These are phyloP conservation scores for Botrytis sinoallii DNA, from an alignment of 2,329 filamentous ascomycete genomes.

Conservation along the genomic window DNA sequence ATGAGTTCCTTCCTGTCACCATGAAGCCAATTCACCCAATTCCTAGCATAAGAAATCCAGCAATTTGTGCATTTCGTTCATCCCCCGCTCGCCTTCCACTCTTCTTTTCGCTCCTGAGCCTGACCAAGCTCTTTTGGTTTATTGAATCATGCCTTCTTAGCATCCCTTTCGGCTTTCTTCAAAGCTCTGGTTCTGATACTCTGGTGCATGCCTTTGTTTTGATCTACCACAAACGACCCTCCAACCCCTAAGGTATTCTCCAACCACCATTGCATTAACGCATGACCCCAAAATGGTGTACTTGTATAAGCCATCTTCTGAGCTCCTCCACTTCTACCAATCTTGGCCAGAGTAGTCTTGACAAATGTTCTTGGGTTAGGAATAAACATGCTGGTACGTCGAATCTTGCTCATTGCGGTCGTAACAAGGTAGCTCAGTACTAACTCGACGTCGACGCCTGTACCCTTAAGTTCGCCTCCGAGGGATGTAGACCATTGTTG, in stretches of 20 bases:
- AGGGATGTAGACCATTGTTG: constrained; percentile 93
- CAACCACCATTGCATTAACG: constrained; percentile 80
- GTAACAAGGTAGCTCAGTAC: constrained; percentile 91
- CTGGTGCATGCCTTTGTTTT: constrained; percentile 66
- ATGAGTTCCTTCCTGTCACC: not conserved
- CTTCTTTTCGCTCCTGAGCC: constrained; percentile 16
- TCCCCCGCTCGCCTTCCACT: constrained; percentile 23
- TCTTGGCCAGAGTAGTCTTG: constrained; percentile 69
- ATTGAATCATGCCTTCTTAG: constrained; percentile 47
- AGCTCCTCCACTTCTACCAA: constrained; percentile 74
- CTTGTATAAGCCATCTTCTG: constrained; percentile 79
- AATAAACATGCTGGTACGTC: constrained; percentile 71
- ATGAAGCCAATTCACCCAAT: not conserved
- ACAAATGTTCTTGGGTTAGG: constrained; percentile 84
- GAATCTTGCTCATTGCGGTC: constrained; percentile 95
- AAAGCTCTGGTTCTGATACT: constrained; percentile 64
- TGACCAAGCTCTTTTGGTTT: not conserved
- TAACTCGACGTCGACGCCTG: constrained; percentile 85
- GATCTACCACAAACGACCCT: constrained; percentile 52
- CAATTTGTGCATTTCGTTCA: constrained; percentile 9
- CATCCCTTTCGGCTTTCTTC: constrained; percentile 67
- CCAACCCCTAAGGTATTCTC: constrained; percentile 57
- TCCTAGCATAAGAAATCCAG: not conserved
- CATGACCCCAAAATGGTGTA: constrained; percentile 92
- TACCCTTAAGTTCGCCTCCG: constrained; percentile 73